Base-by-base conservation (phyloP, 2,329 filamentous ascomycete genomes). In the Phyllosticta capitalensis region DNA sequence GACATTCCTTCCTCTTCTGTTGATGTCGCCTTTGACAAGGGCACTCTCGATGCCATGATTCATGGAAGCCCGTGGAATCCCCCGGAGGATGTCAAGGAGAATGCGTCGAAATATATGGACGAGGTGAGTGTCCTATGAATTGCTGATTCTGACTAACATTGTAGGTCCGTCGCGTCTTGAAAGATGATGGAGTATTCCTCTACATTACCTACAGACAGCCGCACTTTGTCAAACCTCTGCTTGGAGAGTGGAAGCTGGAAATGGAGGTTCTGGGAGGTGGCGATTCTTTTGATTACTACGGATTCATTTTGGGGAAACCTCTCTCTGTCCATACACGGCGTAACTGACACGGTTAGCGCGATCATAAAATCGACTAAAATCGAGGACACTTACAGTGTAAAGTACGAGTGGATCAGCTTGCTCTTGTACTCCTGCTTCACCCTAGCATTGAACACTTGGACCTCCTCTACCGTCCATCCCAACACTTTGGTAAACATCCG, bases 11-110 rank as follows among this genome's bases (percentile, higher is more conserved):
- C 73, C 30, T 65, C 61, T 1, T 77, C 75, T 0, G 66, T 85
- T 48, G 79, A 82, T 64, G 74, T 84, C 5, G 81, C 81, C 10
- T 82, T 86, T 63, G 80, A 83, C 63, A 83, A 83, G 66, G 75
- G 76, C 2, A 83, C 80, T 0, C 69, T 83, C 2, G 80, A 83
- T 67, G 79, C 77, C 52, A 81, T 83, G 76, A 79, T 83, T 30
- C 73, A 80, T 64, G 79, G 81, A 1, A 80, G 75, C 62, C 76
- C 76, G 0, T 83, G 79, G 79, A 76, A 70, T 61, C 81, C 80
- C 1, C 79, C 79, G 0, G 71, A 75, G 6, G 76, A 80, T 33
- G 79, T 81, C 0, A 64, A 71, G 38, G 69, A 77, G 0, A 81
- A 81, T 64, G 79, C 76, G 6, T 66, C 72, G 5, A 69, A 68